These are phyloP conservation scores for Pseudocercospora macadamiae DNA, from an alignment of 2,329 filamentous ascomycete genomes.

Conservation along the genomic window DNA sequence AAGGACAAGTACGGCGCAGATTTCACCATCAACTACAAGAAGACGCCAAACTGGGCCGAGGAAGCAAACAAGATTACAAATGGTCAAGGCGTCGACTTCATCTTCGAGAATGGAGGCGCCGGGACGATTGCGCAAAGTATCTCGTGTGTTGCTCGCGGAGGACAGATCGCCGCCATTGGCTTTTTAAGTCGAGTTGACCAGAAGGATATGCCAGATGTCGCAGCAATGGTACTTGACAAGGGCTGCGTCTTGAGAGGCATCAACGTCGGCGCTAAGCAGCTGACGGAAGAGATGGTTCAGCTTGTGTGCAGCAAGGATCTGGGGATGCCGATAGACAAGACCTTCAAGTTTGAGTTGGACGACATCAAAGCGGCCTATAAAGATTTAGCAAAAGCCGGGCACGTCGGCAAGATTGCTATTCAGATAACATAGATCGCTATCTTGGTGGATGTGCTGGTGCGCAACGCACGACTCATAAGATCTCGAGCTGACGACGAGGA, in stretches of 20 bases:
- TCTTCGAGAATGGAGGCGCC: conserved; percentile 53
- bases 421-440: conserved; percentile 10
- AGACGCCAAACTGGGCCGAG: conserved; percentile 59
- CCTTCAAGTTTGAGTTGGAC: conserved; percentile 41
- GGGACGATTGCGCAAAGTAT: conserved; percentile 20
- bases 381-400: conserved; percentile 30
- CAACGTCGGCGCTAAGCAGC: conserved; percentile 45
- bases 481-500: too few species aligned
- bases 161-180: conserved; percentile 28
- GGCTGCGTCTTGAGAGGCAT: conserved; percentile 20
- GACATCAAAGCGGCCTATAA: conserved; percentile 38
- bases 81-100: conserved; percentile 47
- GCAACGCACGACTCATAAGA: too few species aligned
- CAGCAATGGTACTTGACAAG: conserved; percentile 16
- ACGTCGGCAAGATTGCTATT: conserved; percentile 39
- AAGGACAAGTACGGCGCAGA: conserved; percentile 60
- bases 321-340: conserved; percentile 40
- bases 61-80: conserved; percentile 53
- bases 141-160: conserved; percentile 36
- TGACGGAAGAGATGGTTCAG: conserved; percentile 44
- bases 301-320: conserved; percentile 43
- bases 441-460: not conserved
- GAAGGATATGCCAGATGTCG: conserved; percentile 23
- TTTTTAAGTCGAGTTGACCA: conserved; percentile 17
- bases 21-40: conserved; percentile 62